Evolutionary conservation across 805 yeast genomes (phyloP).

Genomic region (Priceomyces fermenticarens): DNA sequence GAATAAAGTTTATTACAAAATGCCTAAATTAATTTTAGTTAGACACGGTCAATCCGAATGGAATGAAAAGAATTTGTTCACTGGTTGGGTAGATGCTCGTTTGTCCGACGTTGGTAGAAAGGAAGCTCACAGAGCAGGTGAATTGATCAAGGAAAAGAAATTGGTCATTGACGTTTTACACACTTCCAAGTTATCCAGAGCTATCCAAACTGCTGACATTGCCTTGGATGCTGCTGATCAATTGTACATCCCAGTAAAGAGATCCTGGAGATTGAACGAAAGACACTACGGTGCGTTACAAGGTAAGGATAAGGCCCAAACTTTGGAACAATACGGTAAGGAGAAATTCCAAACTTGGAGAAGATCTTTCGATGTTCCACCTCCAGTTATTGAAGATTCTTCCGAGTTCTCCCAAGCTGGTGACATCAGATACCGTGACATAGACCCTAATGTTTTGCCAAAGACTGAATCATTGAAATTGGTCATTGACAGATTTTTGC

Average conservation of each 20-base stretch:
- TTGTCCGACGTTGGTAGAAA: constrained; percentile 79
- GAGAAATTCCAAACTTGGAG: constrained; percentile 96
- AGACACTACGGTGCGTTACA: constrained; percentile 99
- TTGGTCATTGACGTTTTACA: constrained; percentile 82
- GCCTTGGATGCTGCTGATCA: constrained; percentile 88
- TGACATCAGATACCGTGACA: constrained; percentile 79
- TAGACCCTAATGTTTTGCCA: constrained; percentile 87
- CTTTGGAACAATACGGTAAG: constrained; percentile 81
- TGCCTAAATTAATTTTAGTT: constrained; percentile 77
- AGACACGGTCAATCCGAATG: constrained; percentile 99
- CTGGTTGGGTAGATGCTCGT: constrained; percentile 97
- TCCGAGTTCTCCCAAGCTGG: constrained; percentile 81
- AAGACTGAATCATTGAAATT: constrained; percentile 91
- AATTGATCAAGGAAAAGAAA: constrained; percentile 80
- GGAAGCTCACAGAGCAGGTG: constrained; percentile 95
- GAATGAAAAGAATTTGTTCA: constrained; percentile 96
- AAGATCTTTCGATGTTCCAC: constrained; percentile 96
- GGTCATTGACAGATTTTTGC: constrained; percentile 93
- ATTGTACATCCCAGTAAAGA: constrained; percentile 84
- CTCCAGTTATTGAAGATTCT: constrained; percentile 78
- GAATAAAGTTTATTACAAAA: constrained; percentile 10
- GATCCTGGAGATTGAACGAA: constrained; percentile 98
- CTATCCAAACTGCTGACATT: constrained; percentile 95
- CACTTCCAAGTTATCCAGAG: constrained; percentile 91
- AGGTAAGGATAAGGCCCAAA: constrained; percentile 96